Evolutionary conservation across 345 rosid genomes (phyloP).

Genomic region (Citrus hindsii): DNA sequence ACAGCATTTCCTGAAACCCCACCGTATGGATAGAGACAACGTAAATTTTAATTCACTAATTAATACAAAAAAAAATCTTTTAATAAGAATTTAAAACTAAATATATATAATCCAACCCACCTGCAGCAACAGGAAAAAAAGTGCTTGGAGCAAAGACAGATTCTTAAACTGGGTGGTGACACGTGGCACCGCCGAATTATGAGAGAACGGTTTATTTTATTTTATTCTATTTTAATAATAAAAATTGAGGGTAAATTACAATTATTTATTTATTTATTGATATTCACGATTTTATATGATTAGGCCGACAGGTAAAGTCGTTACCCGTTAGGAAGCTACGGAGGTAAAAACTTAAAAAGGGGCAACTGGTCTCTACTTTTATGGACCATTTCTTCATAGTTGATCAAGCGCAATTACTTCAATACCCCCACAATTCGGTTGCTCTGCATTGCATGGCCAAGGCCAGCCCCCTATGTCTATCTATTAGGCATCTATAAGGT

Average conservation of each 20-base stretch:
- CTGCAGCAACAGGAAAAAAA: not conserved
- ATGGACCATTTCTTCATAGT: constrained; percentile 29
- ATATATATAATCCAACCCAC: not conserved
- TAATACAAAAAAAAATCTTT: not conserved
- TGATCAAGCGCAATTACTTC: constrained; percentile 8
- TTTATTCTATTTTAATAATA: too few relatives aligned
- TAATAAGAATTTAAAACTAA: not conserved
- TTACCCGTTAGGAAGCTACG: constrained; percentile 35
- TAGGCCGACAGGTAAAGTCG: constrained; percentile 73
- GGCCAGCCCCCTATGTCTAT: not conserved
- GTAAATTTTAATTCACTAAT: constrained; percentile 14
- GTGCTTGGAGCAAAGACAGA: not conserved
- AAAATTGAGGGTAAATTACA: too few relatives aligned
- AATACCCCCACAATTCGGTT: constrained; percentile 24
- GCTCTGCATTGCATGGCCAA: not conserved
- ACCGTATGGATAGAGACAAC: not conserved
- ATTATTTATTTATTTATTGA: constrained; percentile 8
- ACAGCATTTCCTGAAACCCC: not conserved
- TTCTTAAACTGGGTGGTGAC: not conserved
- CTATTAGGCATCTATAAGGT: not conserved
- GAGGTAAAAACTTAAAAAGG: constrained; percentile 20
- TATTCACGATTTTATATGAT: constrained; percentile 26
- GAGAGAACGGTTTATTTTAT: not conserved
- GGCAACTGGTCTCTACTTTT: constrained; percentile 45
- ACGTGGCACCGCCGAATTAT: constrained; percentile 16